Conservation (phyloP, 345 rosid genomes). For the Citrus cavaleriei region DNA sequence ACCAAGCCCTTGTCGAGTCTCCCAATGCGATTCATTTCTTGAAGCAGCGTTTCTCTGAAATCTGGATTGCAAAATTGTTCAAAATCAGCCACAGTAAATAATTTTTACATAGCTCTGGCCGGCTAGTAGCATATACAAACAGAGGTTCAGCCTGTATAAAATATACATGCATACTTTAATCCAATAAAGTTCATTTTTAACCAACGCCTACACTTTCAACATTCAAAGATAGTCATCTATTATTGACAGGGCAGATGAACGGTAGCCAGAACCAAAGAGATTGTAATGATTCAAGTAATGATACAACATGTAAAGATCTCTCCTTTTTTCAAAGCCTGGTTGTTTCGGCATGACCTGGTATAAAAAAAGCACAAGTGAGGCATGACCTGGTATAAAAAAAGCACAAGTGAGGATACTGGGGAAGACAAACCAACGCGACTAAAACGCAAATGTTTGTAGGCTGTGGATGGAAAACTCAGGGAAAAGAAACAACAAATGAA, state of each 20-base stretch:
- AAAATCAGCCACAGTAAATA: background rate
- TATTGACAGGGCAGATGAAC: constrained; percentile 74
- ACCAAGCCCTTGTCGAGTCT: no score
- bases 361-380: constrained; percentile 22
- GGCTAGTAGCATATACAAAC: background rate
- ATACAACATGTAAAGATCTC: constrained; percentile 68
- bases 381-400: constrained; percentile 51
- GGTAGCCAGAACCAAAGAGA: constrained; percentile 84
- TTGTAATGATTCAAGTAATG: constrained; percentile 95
- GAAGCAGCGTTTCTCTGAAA: background rate
- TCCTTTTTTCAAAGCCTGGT: constrained; percentile 77
- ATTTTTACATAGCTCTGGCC: background rate
- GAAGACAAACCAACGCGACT: background rate
- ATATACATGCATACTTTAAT: background rate
- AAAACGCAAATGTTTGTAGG: background rate
- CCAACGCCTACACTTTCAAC: constrained; percentile 33
- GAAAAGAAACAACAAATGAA: no score
- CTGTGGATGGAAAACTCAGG: background rate
- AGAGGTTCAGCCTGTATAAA: background rate
- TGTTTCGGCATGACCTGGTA: constrained; percentile 83
- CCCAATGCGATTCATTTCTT: background rate
- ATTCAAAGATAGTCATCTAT: constrained; percentile 66
- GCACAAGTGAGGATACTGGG: background rate
- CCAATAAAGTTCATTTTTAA: background rate
- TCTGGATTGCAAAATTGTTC: background rate